Conservation (phyloP, 495 filamentous ascomycete species). For the Penicillium nucicola region DNA sequence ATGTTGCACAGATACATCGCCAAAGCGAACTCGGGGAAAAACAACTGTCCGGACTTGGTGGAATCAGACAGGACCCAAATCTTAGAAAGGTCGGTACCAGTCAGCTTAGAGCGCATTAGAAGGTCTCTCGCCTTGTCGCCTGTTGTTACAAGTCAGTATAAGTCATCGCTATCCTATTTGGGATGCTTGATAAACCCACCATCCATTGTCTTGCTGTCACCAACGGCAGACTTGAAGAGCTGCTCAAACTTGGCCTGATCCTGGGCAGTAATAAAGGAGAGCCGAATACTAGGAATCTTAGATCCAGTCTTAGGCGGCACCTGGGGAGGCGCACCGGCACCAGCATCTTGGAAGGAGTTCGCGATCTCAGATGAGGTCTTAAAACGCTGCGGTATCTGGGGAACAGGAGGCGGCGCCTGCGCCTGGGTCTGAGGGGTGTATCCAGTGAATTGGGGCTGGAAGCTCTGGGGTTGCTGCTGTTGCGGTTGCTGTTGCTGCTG, state of each 20-base stretch:
- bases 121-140: slow-evolving; percentile 87
- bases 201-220: slow-evolving; percentile 80
- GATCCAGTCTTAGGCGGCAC: slow-evolving; percentile 52
- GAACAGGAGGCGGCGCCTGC: slow-evolving; percentile 36
- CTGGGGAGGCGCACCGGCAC: slow-evolving; percentile 40
- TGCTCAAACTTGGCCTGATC: slow-evolving; percentile 99
- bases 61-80: slow-evolving; percentile 98
- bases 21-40: slow-evolving; percentile 97
- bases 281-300: slow-evolving; percentile 90
- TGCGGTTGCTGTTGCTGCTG: slow-evolving; percentile 41
- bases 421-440: slow-evolving; percentile 32
- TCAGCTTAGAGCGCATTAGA: slow-evolving; percentile 79
- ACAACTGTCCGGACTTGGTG: slow-evolving; percentile 90
- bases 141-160: slow-evolving; percentile 24
- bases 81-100: slow-evolving; percentile 75
- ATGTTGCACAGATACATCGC: slow-evolving; percentile 99
- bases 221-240: slow-evolving; percentile 93
- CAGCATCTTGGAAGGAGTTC: slow-evolving; percentile 66
- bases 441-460: slow-evolving; percentile 41
- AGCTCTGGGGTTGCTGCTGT: slow-evolving; percentile 30
- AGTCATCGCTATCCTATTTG: not conserved
- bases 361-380: slow-evolving; percentile 85
- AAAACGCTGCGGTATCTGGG: slow-evolving; percentile 47
- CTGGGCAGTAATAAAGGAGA: slow-evolving; percentile 92
- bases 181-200: slow-evolving; percentile 38